These are phyloP conservation scores for Fusarium sp. DNA, from an alignment of 2,329 filamentous ascomycete genomes.

Conservation along the genomic window DNA sequence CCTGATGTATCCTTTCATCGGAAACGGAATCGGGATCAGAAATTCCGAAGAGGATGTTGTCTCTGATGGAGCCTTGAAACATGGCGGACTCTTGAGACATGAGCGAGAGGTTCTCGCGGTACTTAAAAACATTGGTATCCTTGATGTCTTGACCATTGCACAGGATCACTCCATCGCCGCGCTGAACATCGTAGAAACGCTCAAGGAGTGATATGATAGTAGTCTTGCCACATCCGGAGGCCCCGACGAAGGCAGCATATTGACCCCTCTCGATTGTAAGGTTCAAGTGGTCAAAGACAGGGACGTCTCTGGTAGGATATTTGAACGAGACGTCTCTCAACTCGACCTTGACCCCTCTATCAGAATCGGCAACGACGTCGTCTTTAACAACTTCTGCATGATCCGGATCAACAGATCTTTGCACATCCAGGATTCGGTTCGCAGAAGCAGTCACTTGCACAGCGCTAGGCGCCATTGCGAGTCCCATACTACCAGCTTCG, in stretches of 20 bases:
- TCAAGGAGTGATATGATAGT: conserved; percentile 74
- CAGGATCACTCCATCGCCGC: conserved; percentile 66
- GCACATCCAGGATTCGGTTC: conserved; percentile 47
- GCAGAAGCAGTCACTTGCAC: conserved; percentile 38
- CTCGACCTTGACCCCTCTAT: conserved; percentile 66
- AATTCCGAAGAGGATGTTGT: conserved; percentile 76
- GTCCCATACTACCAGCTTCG: conserved; percentile 50
- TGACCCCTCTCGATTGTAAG: conserved; percentile 74
- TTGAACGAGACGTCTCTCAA: conserved; percentile 67
- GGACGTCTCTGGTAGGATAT: conserved; percentile 67
- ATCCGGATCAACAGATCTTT: conserved; percentile 11
- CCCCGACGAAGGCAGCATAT: conserved; percentile 76
- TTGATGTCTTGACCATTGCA: conserved; percentile 71
- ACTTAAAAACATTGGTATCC: conserved; percentile 67
- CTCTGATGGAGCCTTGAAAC: conserved; percentile 75
- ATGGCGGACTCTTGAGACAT: conserved; percentile 80
- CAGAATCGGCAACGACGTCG: conserved; percentile 51
- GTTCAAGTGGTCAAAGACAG: conserved; percentile 69
- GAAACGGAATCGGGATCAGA: conserved; percentile 59
- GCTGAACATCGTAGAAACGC: conserved; percentile 74
- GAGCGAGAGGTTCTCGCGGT: conserved; percentile 73
- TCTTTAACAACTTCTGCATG: fast-evolving
- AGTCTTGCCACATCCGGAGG: conserved; percentile 77
- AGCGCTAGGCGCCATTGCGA: conserved; percentile 34
- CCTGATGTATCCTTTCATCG: conserved; percentile 63